phyloP scores from a whole-genome alignment of 2,329 filamentous ascomycete genomes.

The Elsinoe batatas region DNA sequence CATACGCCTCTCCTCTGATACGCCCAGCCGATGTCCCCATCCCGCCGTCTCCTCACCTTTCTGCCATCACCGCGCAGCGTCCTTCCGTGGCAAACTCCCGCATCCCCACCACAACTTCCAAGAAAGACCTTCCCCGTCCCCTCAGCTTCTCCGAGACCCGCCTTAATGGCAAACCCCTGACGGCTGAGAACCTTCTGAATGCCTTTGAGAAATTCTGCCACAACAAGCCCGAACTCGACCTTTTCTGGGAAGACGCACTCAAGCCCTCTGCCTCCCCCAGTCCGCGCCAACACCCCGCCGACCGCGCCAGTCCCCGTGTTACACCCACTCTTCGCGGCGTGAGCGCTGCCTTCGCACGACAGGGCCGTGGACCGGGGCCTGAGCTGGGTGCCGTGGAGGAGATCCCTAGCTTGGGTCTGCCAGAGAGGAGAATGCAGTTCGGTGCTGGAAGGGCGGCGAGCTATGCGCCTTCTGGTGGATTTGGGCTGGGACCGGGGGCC shows the following conservation, averaged over 20 bases:
- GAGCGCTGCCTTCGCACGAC: conserved; percentile 18
- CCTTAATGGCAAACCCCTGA: conserved; percentile 17
- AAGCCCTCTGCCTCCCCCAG: conserved; percentile 21
- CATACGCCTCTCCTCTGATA: conserved; percentile 18
- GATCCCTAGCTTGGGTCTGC: conserved; percentile 8
- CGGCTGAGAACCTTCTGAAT: conserved; percentile 34
- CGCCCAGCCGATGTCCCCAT: conserved; percentile 10
- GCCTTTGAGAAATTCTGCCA: conserved; percentile 37
- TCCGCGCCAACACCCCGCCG: conserved; percentile 12
- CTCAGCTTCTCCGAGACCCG: conserved; percentile 12
- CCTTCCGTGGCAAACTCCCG: conserved; percentile 15
- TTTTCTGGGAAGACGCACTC: conserved; percentile 33
- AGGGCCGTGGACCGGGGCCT: background rate
- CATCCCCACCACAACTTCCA: conserved; percentile 10
- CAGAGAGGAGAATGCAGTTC: conserved; percentile 6
- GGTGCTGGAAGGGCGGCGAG: conserved; percentile 2
- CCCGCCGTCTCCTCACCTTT: background rate
- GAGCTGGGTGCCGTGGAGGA: conserved; percentile 3
- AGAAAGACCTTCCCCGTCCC: background rate
- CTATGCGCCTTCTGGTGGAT: conserved; percentile 3
- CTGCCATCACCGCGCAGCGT: background rate
- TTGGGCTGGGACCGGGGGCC: background rate
- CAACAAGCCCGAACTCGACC: conserved; percentile 29
- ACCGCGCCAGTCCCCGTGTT: conserved; percentile 25
- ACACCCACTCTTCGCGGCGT: conserved; percentile 18